These are phyloP conservation scores for Colletotrichum godetiae DNA, from an alignment of 2,329 filamentous ascomycete species.

Conservation along the genomic window DNA sequence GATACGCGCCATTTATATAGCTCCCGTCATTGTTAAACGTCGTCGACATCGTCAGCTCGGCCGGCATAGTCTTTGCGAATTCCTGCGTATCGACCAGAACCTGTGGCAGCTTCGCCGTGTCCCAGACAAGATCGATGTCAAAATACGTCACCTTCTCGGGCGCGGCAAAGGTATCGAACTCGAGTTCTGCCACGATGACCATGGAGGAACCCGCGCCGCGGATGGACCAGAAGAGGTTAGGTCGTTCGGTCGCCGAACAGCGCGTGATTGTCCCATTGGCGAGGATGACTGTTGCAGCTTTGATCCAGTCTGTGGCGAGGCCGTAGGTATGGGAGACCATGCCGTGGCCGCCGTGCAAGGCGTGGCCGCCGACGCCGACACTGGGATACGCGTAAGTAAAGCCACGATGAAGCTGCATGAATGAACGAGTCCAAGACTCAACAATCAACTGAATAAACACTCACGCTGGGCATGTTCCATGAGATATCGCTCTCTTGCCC, in stretches of 20 bases:
- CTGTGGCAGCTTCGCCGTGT: background rate
- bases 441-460: constrained; percentile 10
- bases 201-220: constrained; percentile 55
- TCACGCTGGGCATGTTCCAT: constrained; percentile 64
- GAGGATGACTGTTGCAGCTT: constrained; percentile 49
- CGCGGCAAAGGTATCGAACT: constrained; percentile 51
- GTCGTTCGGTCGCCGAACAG: constrained; percentile 46
- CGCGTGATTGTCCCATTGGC: constrained; percentile 48
- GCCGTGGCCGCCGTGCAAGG: constrained; percentile 55
- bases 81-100: constrained; percentile 8
- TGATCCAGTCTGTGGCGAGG: constrained; percentile 48
- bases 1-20: constrained; percentile 19
- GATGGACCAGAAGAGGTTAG: constrained; percentile 56
- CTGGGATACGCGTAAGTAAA: constrained; percentile 27
- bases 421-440: background rate
- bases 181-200: constrained; percentile 52
- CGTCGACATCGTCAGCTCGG: constrained; percentile 42
- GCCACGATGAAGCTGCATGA: too few relatives aligned
- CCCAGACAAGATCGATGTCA: constrained; percentile 19
- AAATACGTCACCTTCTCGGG: constrained; percentile 46
- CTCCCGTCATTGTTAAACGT: constrained; percentile 26
- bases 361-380: constrained; percentile 54
- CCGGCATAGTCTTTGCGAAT: constrained; percentile 19
- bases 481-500: constrained; percentile 54
- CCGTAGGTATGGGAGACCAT: constrained; percentile 40